Evolutionary conservation across 148 eudicot species (phyloP).

Genomic region (Rhododendron griersonianum): DNA sequence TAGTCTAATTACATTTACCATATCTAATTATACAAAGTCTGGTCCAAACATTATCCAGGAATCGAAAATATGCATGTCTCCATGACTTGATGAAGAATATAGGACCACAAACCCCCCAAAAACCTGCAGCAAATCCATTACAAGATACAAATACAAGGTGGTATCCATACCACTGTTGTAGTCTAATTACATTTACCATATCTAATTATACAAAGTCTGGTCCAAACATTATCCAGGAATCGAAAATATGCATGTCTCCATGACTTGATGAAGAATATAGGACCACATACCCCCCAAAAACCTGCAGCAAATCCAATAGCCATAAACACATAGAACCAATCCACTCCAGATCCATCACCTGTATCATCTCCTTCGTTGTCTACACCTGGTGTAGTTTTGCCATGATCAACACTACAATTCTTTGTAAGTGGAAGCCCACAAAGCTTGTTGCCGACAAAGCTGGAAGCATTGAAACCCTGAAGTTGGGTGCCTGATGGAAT

Average conservation of each 20-base stretch:
- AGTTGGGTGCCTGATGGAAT: slow-evolving; percentile 4
- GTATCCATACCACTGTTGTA: background rate
- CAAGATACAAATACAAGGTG: background rate
- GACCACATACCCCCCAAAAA: background rate
- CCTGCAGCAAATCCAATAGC: background rate
- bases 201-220: background rate
- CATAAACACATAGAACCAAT: background rate
- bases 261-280: background rate
- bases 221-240: background rate
- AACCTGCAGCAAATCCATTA: background rate
- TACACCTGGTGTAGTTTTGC: background rate
- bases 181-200: background rate
- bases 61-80: background rate
- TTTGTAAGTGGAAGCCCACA: background rate
- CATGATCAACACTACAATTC: background rate
- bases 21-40: background rate
- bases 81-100: background rate
- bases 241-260: background rate
- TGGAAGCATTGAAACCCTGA: background rate
- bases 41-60: background rate
- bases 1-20: background rate
- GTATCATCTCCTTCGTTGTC: background rate
- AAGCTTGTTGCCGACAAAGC: background rate
- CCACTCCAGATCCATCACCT: background rate
- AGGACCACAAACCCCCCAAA: background rate